Base-by-base conservation (phyloP, 805 yeast species). In the Henningerozyma blattae region DNA sequence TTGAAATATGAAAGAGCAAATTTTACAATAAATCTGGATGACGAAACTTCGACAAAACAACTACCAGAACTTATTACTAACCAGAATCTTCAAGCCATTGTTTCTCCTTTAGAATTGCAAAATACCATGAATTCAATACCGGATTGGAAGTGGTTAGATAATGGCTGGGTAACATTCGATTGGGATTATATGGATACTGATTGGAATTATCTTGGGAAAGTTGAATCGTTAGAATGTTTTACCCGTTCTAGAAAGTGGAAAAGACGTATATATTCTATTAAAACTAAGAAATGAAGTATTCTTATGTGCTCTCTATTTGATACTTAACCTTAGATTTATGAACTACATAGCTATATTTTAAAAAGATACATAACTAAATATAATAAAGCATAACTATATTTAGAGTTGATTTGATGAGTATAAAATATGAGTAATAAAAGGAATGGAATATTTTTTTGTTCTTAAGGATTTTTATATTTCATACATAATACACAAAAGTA, bases 81-180 rank as follows among this genome's bases (percentile, higher is more conserved):
- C n/a, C n/a, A n/a, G n/a, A n/a, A n/a, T 17, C n/a, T n/a, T n/a
- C n/a, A n/a, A n/a, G n/a, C n/a, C n/a, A n/a, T n/a, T n/a, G 28
- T 30, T 17, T 38, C 48, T n/a, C 49, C 54, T 0, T 37, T 45
- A 37, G 41, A 47, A 19, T 40, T 50, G 16, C 48, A 44, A 22
- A 28, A 34, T 7, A 18, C 33, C n/a, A n/a, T n/a, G n/a, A n/a
- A n/a, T n/a, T n/a, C n/a, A 18, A 18, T 40, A 4, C 41, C 44
- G 3, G 18, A 34, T 26, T 53, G 56, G 58, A 30, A 37, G 15
- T 50, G 53, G 55, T 36, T 55, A 14, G 58, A 55, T 30, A 42
- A 45, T 26, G 35, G 36, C 16, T 55, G 60, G 60, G 31, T 34
- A 13, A 44, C 36, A 6, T 28, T 39, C 4, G 40, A 35, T 8